phyloP scores from a whole-genome alignment of 192 early-diverging fungal genomes.

The Spizellomyces sp. region DNA sequence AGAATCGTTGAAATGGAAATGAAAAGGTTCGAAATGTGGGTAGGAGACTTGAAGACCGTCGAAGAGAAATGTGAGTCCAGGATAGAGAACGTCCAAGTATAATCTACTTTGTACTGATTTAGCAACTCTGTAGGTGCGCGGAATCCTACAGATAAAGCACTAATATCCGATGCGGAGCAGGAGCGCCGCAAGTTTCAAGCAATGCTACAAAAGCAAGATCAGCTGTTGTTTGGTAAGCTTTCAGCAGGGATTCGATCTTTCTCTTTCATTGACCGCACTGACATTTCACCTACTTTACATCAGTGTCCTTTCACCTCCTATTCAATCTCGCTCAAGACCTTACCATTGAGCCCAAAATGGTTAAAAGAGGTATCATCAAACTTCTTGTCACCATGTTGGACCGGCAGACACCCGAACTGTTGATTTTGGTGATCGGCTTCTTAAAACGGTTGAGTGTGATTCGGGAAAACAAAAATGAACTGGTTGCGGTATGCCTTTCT shows the following conservation, averaged over 20 bases:
- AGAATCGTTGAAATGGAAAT: constrained; percentile 53
- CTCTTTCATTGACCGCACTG: not conserved
- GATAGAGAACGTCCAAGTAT: not conserved
- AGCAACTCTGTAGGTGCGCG: constrained; percentile 26
- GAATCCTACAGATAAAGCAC: constrained; percentile 35
- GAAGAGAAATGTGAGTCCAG: constrained; percentile 38
- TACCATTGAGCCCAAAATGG: constrained; percentile 63
- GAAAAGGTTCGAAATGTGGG: constrained; percentile 48
- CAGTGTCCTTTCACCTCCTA: constrained; percentile 56
- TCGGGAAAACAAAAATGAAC: constrained; percentile 60
- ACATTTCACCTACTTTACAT: not conserved
- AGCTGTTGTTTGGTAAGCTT: constrained; percentile 55
- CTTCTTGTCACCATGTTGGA: constrained; percentile 51
- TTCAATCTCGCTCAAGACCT: constrained; percentile 58
- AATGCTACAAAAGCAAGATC: constrained; percentile 60
- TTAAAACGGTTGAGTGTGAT: constrained; percentile 56
- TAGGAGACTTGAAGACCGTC: constrained; percentile 45
- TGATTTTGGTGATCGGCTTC: constrained; percentile 51
- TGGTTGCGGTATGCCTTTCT: constrained; percentile 36
- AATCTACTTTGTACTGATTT: not conserved
- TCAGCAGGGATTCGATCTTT: not conserved
- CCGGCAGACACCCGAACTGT: constrained; percentile 51
- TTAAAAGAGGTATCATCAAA: constrained; percentile 55
- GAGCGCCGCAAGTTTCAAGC: constrained; percentile 58
- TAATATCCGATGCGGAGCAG: constrained; percentile 41